Evolutionary conservation across 192 early-diverging fungal genomes (phyloP).

Genomic region (Geranomyces variabilis): DNA sequence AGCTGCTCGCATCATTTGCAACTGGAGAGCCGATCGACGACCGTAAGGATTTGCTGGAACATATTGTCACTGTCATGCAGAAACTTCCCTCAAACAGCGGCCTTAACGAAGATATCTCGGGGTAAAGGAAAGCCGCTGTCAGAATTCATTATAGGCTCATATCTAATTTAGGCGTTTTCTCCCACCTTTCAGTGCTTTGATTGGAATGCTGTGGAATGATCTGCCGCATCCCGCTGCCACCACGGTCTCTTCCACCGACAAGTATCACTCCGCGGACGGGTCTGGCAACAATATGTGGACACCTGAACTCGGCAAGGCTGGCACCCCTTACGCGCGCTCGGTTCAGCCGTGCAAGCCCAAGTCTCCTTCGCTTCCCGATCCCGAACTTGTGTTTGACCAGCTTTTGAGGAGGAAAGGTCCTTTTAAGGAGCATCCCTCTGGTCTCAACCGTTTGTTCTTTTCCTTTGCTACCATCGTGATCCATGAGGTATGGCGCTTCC

Average conservation of each 20-base stretch:
- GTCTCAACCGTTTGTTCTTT: conserved; percentile 48
- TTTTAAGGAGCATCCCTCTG: conserved; percentile 31
- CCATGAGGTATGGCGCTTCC: no score
- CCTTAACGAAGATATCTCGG: background rate
- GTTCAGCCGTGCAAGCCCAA: conserved; percentile 24
- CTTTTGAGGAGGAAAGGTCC: conserved; percentile 22
- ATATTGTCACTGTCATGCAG: background rate
- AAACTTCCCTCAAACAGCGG: conserved; percentile 1
- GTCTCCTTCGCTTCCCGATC: conserved; percentile 29
- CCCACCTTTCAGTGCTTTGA: background rate
- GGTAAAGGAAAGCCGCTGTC: no score
- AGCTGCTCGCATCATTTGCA: background rate
- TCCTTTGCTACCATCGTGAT: conserved; percentile 49
- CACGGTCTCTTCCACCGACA: background rate
- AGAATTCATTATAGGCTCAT: no score
- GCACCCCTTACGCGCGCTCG: conserved; percentile 38
- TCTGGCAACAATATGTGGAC: conserved; percentile 42
- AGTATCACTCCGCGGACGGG: conserved; percentile 34
- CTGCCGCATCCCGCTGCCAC: conserved; percentile 11
- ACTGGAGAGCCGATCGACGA: conserved; percentile 7
- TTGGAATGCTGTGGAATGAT: conserved; percentile 13
- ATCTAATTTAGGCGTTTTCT: background rate
- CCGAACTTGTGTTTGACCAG: conserved; percentile 32
- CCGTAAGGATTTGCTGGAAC: background rate
- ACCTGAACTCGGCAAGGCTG: conserved; percentile 35